These are phyloP conservation scores for Coemansia sp. DNA, from an alignment of 371 early-diverging fungal genomes.

Conservation along the genomic window DNA sequence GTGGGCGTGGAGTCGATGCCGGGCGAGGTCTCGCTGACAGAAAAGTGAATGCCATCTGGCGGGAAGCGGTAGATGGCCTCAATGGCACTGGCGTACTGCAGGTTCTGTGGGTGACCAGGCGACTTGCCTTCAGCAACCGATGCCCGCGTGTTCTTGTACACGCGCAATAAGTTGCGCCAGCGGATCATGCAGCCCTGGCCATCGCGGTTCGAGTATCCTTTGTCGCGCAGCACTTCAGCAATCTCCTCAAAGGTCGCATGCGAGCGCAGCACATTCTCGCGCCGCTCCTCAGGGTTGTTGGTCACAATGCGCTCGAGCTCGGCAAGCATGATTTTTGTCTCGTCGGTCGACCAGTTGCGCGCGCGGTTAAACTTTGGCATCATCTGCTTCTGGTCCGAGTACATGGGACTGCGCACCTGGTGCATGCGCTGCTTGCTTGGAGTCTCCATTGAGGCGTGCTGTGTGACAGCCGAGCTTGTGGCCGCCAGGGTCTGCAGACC, in stretches of 20 bases:
- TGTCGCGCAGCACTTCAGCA: conserved; percentile 40
- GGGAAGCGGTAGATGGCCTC: conserved; percentile 52
- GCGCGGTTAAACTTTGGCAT: conserved; percentile 55
- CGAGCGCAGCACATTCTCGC: conserved; percentile 49
- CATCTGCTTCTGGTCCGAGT: conserved; percentile 48
- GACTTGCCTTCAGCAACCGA: conserved; percentile 43
- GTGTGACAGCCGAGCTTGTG: conserved; percentile 49
- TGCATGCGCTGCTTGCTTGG: conserved; percentile 9
- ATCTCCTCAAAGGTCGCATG: conserved; percentile 51
- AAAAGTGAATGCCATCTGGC: conserved; percentile 36
- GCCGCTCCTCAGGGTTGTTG: conserved; percentile 48
- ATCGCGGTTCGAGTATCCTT: conserved; percentile 49
- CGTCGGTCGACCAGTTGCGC: conserved; percentile 53
- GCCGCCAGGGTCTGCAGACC: conserved; percentile 51
- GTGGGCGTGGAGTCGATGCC: conserved; percentile 21
- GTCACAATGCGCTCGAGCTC: conserved; percentile 52
- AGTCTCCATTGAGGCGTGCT: conserved; percentile 24
- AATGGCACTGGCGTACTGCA: conserved; percentile 51
- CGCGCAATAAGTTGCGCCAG: conserved; percentile 55
- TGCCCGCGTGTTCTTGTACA: conserved; percentile 50
- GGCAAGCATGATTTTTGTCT: conserved; percentile 47
- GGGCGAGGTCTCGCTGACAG: conserved; percentile 36
- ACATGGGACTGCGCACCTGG: conserved; percentile 25
- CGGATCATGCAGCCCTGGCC: conserved; percentile 55
- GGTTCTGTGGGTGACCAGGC: conserved; percentile 26